A percentile compares a stretch with the other conserved stretches of the same genome.
These are phyloP conservation scores for Pachysolen tannophilus DNA, from an alignment of 805 yeast species.

Conservation along the genomic window DNA sequence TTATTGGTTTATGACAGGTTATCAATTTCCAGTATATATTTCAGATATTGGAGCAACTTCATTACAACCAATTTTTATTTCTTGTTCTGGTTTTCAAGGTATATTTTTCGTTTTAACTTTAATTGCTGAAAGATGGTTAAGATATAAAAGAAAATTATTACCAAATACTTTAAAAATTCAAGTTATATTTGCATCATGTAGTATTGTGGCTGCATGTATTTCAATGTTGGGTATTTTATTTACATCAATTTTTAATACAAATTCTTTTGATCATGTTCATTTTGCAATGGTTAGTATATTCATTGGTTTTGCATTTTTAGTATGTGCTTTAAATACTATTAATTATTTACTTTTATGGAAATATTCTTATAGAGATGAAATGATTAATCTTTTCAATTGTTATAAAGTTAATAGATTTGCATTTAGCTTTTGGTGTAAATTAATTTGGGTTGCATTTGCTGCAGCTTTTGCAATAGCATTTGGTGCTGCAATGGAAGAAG, in stretches of 20 bases:
- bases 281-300: constrained; percentile 66
- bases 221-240: constrained; percentile 63
- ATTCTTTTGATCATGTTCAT: constrained; percentile 48
- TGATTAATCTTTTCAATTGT: constrained; percentile 17
- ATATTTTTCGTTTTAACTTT: constrained; percentile 60
- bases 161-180: constrained; percentile 36
- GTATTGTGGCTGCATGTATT: constrained; percentile 21
- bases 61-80: constrained; percentile 75
- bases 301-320: constrained; percentile 55
- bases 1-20: constrained; percentile 42
- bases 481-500: constrained; percentile 30
- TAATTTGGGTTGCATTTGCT: constrained; percentile 60
- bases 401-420: constrained; percentile 19
- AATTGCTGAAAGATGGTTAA: constrained; percentile 51
- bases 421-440: constrained; percentile 45
- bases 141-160: constrained; percentile 49
- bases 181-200: constrained; percentile 17
- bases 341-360: constrained; percentile 30
- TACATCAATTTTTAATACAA: constrained; percentile 67
- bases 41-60: constrained; percentile 87
- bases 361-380: constrained; percentile 13
- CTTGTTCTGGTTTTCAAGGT: constrained; percentile 73
- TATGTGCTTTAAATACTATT: constrained; percentile 33
- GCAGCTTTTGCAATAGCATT: constrained; percentile 63
- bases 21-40: constrained; percentile 56